Percentiles rank a stretch among this genome's conserved stretches.
phyloP scores from a whole-genome alignment of 371 early-diverging fungal species.

The Rhizopus delemar region DNA sequence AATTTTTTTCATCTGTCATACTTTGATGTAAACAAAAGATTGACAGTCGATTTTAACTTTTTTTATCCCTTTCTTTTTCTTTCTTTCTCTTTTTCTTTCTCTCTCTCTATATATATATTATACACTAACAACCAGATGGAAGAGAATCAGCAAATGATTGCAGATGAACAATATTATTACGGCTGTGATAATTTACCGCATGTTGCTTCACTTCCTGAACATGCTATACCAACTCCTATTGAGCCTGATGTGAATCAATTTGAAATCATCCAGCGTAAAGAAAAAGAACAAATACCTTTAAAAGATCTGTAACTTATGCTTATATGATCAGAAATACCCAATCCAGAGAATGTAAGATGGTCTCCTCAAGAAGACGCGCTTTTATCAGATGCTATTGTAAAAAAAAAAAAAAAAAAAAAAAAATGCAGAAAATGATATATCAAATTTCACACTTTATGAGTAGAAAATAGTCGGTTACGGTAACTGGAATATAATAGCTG shows the following conservation, averaged over 20 bases:
- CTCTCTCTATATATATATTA: not conserved
- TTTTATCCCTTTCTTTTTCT: not conserved
- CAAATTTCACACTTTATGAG: not conserved
- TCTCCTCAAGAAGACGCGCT: slow-evolving; percentile 36
- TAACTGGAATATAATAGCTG: slow-evolving; percentile 63
- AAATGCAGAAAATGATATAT: not conserved
- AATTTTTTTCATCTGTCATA: slow-evolving; percentile 2
- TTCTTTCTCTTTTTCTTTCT: not conserved
- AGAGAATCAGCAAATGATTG: slow-evolving; percentile 47
- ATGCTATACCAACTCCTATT: slow-evolving; percentile 5
- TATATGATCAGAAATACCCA: slow-evolving; percentile 23
- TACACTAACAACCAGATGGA: not conserved
- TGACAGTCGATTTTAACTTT: not conserved
- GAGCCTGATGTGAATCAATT: not conserved
- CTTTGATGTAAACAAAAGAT: slow-evolving; percentile 2
- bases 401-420: not conserved
- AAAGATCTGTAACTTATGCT: not conserved
- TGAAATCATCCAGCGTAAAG: slow-evolving; percentile 7
- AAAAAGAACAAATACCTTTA: not conserved
- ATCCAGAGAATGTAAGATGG: slow-evolving; percentile 58
- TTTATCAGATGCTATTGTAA: slow-evolving; percentile 46
- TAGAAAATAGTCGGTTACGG: slow-evolving; percentile 61
- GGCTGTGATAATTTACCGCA: slow-evolving; percentile 26
- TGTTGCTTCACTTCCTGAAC: slow-evolving; percentile 2
- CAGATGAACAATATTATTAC: slow-evolving; percentile 63